Evolutionary conservation across 495 filamentous ascomycete species (phyloP).

Genomic region (Neurospora sp.): DNA sequence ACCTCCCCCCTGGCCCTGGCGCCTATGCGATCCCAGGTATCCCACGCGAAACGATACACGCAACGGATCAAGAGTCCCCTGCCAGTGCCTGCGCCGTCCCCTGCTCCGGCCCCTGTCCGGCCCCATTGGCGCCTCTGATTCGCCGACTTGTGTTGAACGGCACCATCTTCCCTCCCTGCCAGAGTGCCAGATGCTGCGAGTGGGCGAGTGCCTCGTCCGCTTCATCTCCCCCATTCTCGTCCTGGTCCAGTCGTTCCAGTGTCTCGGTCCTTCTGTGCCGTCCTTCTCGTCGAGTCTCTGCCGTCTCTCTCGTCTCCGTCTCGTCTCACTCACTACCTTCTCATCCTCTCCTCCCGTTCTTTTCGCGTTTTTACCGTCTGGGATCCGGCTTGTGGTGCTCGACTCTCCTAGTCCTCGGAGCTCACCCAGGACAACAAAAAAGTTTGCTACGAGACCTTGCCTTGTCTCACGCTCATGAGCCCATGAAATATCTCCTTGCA

Average conservation of each 20-base stretch:
- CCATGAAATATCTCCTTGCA: not conserved
- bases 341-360: slow-evolving; percentile 3
- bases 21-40: slow-evolving; percentile 10
- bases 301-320: slow-evolving; percentile 1
- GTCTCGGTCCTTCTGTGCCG: slow-evolving; percentile 6
- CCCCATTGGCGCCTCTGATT: slow-evolving; percentile 20
- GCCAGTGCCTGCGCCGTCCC: not conserved
- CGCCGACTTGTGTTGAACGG: slow-evolving; percentile 11
- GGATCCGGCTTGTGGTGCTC: not conserved
- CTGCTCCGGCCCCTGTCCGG: slow-evolving; percentile 2
- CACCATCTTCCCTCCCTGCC: slow-evolving; percentile 7
- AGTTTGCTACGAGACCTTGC: not conserved
- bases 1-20: slow-evolving; percentile 7
- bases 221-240: slow-evolving; percentile 14
- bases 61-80: slow-evolving; percentile 7
- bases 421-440: not conserved
- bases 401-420: not conserved
- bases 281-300: slow-evolving; percentile 2
- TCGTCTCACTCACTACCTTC: slow-evolving; percentile 2
- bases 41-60: slow-evolving; percentile 11
- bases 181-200: not conserved
- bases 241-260: slow-evolving; percentile 1
- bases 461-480: not conserved
- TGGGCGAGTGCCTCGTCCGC: slow-evolving; percentile 5
- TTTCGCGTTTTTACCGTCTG: not conserved